Percentiles rank a stretch among this genome's conserved stretches.
Conservation (phyloP, 352 stramenopile species). For the Blastocystis sp. region DNA sequence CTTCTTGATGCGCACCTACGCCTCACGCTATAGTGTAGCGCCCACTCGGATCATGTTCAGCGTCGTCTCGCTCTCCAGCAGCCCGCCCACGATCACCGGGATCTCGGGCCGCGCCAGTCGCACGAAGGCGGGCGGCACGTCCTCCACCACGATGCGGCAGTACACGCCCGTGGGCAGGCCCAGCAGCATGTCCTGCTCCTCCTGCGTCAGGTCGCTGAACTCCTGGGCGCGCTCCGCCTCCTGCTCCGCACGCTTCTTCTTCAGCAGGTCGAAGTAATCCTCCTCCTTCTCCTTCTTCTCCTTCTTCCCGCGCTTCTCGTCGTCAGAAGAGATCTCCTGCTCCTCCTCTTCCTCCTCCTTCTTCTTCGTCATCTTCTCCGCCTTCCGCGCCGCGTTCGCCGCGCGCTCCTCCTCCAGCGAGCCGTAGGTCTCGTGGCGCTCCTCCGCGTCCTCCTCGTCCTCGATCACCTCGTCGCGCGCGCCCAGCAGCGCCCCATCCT, state of each 20-base stretch:
- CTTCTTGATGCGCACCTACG: slow-evolving; percentile 95
- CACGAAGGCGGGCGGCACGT: slow-evolving; percentile 51
- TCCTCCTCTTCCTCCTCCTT: slow-evolving; percentile 42
- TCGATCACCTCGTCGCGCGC: slow-evolving; percentile 79
- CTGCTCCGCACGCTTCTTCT: slow-evolving; percentile 72
- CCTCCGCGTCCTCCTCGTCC: slow-evolving; percentile 77
- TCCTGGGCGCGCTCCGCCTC: slow-evolving; percentile 72
- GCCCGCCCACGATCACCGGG: slow-evolving; percentile 85
- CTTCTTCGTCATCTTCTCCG: slow-evolving; percentile 61
- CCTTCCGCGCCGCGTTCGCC: slow-evolving; percentile 51
- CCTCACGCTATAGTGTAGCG: slow-evolving; percentile 78
- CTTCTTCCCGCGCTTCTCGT: slow-evolving; percentile 48
- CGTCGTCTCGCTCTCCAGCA: slow-evolving; percentile 88
- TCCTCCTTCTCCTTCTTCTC: slow-evolving; percentile 79
- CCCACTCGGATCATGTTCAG: slow-evolving; percentile 45
- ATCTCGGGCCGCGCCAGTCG: slow-evolving; percentile 60
- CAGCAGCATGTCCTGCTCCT: slow-evolving; percentile 78
- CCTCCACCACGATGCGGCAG: slow-evolving; percentile 29
- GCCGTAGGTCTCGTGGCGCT: slow-evolving; percentile 65
- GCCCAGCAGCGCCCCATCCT: slow-evolving; percentile 74
- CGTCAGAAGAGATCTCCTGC: slow-evolving; percentile 45
- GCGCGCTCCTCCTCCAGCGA: slow-evolving; percentile 70
- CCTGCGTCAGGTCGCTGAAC: slow-evolving; percentile 81
- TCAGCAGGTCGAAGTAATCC: slow-evolving; percentile 74
- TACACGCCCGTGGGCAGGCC: slow-evolving; percentile 54